Evolutionary conservation across 805 yeast genomes (phyloP), one percentile per base, ranked within the genome.

Genomic region (Debaryomyces prosopidis): DNA sequence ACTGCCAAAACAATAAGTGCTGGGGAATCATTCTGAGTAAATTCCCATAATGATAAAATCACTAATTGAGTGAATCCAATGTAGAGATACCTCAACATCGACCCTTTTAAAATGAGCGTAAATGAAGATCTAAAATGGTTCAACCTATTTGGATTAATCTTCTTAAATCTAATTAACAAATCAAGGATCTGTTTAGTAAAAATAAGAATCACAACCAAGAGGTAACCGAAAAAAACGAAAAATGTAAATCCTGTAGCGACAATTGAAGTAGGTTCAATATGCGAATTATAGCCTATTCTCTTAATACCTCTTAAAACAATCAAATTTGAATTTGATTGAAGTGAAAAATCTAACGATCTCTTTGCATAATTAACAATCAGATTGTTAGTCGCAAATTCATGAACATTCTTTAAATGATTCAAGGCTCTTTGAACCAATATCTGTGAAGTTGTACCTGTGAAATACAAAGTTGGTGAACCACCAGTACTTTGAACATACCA

Each of bases 401-500:
- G 65, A 37, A 68, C 43, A 31, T 50, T 52, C 6, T 49, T 42
- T 46, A 71, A 52, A 45, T 60, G 57, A 15, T 66, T 68, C 40
- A 66, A 62, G 38, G 84, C 80, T 74, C 87, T 73, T 68, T 92
- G 97, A 17, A 87, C 87, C 63, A 91, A 71, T 32, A 89, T 81
- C 39, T 87, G 82, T 40, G 78, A 74, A 2, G 86, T 77, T 11
- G 80, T 72, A 3, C 83, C 77, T 12, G 82, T 77, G 50, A 87
- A 69, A 58, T 84, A 82, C 35, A 85, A 73, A 4, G 87, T 68
- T 27, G 97, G 96, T 1, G 77, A 67, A 35, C 97, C 97, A 40
- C 97, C 97, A 1, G 97, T 90, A 23, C 94, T 69, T 62, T 87
- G 90, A 36, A 87, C 80, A 55, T 84, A 87, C 95, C 95, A 87